Conservation (phyloP, 352 stramenopile genomes). For the Pythium apleroticum region DNA sequence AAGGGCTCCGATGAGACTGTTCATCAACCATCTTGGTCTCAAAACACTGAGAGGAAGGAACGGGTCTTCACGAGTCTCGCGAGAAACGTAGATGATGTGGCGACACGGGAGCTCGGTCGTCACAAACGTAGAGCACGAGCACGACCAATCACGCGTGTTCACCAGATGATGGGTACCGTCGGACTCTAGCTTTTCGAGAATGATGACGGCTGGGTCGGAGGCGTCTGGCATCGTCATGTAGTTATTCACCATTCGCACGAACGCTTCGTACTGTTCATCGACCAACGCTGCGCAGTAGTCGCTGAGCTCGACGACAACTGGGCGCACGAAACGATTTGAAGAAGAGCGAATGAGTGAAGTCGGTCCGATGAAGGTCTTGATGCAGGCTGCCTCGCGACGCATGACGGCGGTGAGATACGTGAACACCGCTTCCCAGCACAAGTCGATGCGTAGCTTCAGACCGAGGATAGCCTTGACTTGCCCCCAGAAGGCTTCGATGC, state of each 20-base stretch:
- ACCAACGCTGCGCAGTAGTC: neutral
- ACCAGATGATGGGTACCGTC: neutral
- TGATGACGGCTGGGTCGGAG: neutral
- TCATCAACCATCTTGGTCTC: no score
- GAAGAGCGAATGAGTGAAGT: neutral
- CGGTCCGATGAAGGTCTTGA: neutral
- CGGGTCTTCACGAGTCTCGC: no score
- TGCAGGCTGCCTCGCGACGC: neutral
- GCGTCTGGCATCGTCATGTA: neutral
- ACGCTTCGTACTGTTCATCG: neutral
- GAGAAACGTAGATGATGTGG: neutral
- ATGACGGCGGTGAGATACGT: neutral
- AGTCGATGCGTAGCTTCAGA: slow-evolving; percentile 1
- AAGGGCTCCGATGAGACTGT: neutral
- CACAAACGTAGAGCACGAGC: neutral
- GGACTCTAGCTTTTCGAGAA: neutral
- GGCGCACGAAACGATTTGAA: neutral
- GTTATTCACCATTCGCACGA: neutral
- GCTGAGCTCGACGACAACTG: neutral
- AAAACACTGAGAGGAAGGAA: no score
- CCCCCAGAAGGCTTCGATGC: slow-evolving; percentile 7
- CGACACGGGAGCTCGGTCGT: neutral
- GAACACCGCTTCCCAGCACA: slow-evolving; percentile 2
- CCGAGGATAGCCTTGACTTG: slow-evolving; percentile 6
- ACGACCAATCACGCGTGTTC: neutral